Conservation (phyloP, 768 basidiomycete genomes). For the Collybia sordida region DNA sequence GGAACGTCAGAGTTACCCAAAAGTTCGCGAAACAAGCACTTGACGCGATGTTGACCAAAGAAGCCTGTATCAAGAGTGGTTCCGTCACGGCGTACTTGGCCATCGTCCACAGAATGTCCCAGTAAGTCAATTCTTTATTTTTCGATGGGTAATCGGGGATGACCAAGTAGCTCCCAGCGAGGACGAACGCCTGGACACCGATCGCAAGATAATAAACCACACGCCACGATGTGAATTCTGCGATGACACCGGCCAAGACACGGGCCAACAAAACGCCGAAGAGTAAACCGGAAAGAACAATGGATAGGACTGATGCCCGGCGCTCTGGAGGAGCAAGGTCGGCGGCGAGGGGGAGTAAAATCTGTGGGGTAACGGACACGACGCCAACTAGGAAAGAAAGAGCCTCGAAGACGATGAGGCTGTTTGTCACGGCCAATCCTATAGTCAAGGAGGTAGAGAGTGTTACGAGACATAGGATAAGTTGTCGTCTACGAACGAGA, state of each 20-base stretch:
- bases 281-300: constrained; percentile 67
- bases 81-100: constrained; percentile 74
- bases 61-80: constrained; percentile 71
- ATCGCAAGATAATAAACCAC: constrained; percentile 80
- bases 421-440: constrained; percentile 64
- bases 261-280: constrained; percentile 75
- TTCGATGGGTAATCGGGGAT: constrained; percentile 88
- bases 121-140: constrained; percentile 63
- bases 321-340: constrained; percentile 78
- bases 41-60: constrained; percentile 58
- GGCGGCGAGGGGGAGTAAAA: constrained; percentile 75
- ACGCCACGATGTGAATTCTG: constrained; percentile 68
- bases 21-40: constrained; percentile 61
- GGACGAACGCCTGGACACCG: constrained; percentile 61
- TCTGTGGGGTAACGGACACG: constrained; percentile 71
- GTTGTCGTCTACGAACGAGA: constrained; percentile 70
- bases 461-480: constrained; percentile 59
- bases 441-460: constrained; percentile 62
- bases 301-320: constrained; percentile 73
- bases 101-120: constrained; percentile 73
- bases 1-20: constrained; percentile 80
- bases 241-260: constrained; percentile 74
- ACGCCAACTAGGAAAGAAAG: constrained; percentile 73
- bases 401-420: constrained; percentile 58
- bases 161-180: constrained; percentile 57